A percentile compares a stretch with the other conserved stretches of the same genome.
phyloP scores from a whole-genome alignment of 768 basidiomycete genomes.

The Hypsizygus marmoreus region DNA sequence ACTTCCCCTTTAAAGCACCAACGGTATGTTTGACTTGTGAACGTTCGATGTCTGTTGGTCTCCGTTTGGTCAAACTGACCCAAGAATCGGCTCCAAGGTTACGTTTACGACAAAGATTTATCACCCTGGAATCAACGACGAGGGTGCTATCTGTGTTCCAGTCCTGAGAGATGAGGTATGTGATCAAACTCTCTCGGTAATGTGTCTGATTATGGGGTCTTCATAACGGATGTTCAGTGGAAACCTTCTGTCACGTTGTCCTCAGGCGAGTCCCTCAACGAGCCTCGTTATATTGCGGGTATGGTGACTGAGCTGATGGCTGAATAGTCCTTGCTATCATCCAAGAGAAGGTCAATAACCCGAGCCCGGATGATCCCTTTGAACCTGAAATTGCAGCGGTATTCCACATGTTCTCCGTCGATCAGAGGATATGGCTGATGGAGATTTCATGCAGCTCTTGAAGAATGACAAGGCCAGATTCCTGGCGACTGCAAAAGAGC shows the following conservation, averaged over 20 bases:
- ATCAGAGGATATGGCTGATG: neutral
- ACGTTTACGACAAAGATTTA: slow-evolving; percentile 86
- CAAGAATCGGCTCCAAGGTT: slow-evolving; percentile 48
- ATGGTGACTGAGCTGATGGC: neutral
- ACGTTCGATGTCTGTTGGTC: no score
- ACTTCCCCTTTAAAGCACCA: slow-evolving; percentile 88
- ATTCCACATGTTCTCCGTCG: slow-evolving; percentile 1
- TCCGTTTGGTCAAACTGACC: slow-evolving; percentile 11
- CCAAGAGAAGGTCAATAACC: slow-evolving; percentile 86
- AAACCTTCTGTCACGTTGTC: slow-evolving; percentile 78
- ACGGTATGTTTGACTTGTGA: slow-evolving; percentile 53
- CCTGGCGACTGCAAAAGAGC: slow-evolving; percentile 75
- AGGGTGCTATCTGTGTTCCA: slow-evolving; percentile 83
- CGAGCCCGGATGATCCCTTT: slow-evolving; percentile 86
- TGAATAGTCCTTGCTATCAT: slow-evolving; percentile 68
- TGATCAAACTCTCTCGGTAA: no score
- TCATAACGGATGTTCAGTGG: slow-evolving; percentile 68
- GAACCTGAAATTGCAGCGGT: slow-evolving; percentile 87
- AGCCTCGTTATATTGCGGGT: no score
- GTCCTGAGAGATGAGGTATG: slow-evolving; percentile 82
- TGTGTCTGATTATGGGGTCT: no score
- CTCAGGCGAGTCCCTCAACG: slow-evolving; percentile 48
- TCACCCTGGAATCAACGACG: slow-evolving; percentile 89
- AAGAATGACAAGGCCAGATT: slow-evolving; percentile 81
- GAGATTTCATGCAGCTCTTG: slow-evolving; percentile 48